Evolutionary conservation across 495 filamentous ascomycete genomes (phyloP), one percentile per base, ranked within the genome.

Genomic region (Annulohypoxylon moriforme): DNA sequence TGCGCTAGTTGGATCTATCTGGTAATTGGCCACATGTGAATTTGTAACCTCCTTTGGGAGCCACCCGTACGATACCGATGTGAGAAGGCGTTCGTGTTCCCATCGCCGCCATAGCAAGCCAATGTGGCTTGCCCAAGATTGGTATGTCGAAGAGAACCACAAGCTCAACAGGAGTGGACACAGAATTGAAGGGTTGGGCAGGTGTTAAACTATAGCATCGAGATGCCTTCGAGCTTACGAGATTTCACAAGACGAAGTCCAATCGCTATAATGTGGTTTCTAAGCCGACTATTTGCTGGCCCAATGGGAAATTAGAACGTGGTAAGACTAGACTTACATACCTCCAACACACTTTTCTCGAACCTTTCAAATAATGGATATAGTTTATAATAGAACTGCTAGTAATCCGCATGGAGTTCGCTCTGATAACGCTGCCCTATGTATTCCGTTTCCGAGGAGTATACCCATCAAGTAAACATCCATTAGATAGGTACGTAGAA

Each of bases 271-370:
- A 53, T 56, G 42, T 73, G 40, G 65, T 58, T 49, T 59, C 60
- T 52, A 20, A 62, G 50, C 56, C 18, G 40, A 53, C 40, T 53
- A 64, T 69, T 66, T 34, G 60, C 53, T 64, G 57, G 62, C 36
- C 71, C 67, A 73, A 73, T 73, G 24, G 47, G 67, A 33, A 47
- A 62, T 31, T 57, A 63, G 55, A 69, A 73, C 67, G 71, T 70
- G 67, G 49, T 47, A 59, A 10, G 29, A 49, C 47, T 64, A 60
- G 13, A 67, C 50, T 46, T 46, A 53, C 59, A 67, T 63, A 67
- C 40, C 59, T 71, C 44, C 57, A 49, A 55, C 52, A 50, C 33
- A 42, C n/a, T n/a, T 53, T 18, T 68, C 49, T 31, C 55, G 55
- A 64, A 46, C n/a, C 36, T 63, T 40, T 64, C 29, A 38, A 63